Percentiles rank a stretch among this genome's conserved stretches.
phyloP scores from a whole-genome alignment of 768 basidiomycete genomes.

The Ramaria sp. region DNA sequence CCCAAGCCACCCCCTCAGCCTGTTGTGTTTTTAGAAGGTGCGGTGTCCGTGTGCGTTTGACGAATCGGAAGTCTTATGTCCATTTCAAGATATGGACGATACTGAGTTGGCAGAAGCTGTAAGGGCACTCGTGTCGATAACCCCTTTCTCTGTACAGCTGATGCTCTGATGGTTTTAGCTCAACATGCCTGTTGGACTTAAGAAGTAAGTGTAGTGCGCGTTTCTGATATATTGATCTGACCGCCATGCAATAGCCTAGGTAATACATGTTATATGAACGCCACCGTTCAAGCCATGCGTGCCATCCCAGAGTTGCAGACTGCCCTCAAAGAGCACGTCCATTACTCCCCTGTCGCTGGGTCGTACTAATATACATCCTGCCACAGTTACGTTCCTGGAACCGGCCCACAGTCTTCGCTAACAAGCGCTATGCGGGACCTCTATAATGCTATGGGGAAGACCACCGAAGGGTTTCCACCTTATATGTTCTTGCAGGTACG shows the following conservation, averaged over 20 bases:
- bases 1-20: conserved; percentile 79
- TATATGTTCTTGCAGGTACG: conserved; percentile 47
- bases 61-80: not conserved
- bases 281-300: conserved; percentile 88
- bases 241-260: conserved; percentile 41
- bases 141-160: conserved; percentile 8
- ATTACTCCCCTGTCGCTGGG: conserved; percentile 3
- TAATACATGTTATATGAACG: conserved; percentile 98
- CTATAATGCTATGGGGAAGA: conserved; percentile 61
- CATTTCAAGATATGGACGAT: conserved; percentile 69
- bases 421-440: conserved; percentile 53
- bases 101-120: conserved; percentile 71
- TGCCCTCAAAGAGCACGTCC: conserved; percentile 45
- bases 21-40: conserved; percentile 79
- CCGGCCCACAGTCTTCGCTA: conserved; percentile 21
- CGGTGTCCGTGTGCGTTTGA: conserved; percentile 8
- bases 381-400: conserved; percentile 21
- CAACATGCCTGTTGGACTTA: conserved; percentile 69
- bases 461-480: conserved; percentile 70
- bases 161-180: conserved; percentile 34
- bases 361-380: conserved; percentile 10
- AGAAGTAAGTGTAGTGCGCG: conserved; percentile 37
- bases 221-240: not conserved
- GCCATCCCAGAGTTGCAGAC: conserved; percentile 81
- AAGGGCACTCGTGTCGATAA: conserved; percentile 17